Base-by-base conservation (phyloP, 805 yeast species). In the Nakazawaea populi region DNA sequence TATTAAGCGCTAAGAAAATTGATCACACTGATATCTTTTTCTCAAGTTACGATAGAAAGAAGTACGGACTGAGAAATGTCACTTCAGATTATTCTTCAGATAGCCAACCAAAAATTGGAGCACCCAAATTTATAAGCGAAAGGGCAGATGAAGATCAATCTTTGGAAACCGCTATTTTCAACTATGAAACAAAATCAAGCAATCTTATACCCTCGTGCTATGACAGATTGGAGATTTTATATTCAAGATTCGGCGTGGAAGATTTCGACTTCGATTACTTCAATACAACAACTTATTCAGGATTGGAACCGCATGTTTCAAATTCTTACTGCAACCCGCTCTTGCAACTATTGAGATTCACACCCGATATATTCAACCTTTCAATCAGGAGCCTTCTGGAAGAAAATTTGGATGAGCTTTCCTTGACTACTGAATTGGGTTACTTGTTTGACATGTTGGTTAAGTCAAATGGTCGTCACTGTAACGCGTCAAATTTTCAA, bases 211-310 rank as follows among this genome's bases (percentile, higher is more conserved):
- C 97, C 1, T 83, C 84, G 48, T 87, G 91, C 36, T 92, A 85
- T 68, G 72, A 82, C 40, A 80, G 83, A 58, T 71, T 89, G 44
- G 87, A 85, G 53, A 87, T 92, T 49, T 77, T 85, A 41, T 92
- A 91, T 65, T 87, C 95, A 51, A 84, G 80, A 59, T 92, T 89
- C 66, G 99, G 99, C 30, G 90, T 94, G 32, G 89, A 86, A 58
- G 97, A 90, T 65, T 94, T 94, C 68, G 97, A 92, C 68, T 92
- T 94, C 63, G 83, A 79, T 49, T 85, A 83, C 59, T 92, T 86
- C 71, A 92, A 92, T 62, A 73, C 74, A 39, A 87, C 97, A 0
- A 54, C 61, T 1, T 84, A 73, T 50, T 80, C 97, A 1, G 97
- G 98, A 0, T 72, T 92, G n/a, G 98, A 94, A 64, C 85, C 90